Percentiles rank a stretch among this genome's conserved stretches.
These are phyloP conservation scores for Colletotrichum sp. DNA, from an alignment of 2,329 filamentous ascomycete species.

Conservation along the genomic window DNA sequence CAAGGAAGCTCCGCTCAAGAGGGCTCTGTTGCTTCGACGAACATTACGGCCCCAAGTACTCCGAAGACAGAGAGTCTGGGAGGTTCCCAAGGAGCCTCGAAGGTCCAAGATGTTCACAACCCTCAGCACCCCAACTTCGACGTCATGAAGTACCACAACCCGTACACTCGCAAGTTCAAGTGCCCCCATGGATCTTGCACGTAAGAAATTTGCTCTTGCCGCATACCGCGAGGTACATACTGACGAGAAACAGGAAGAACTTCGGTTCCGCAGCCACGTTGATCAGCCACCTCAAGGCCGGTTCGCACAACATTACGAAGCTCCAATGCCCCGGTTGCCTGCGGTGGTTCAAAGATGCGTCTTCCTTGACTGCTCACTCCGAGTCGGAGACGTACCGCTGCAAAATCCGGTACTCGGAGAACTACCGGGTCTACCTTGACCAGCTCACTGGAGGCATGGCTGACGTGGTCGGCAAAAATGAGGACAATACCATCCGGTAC, in stretches of 20 bases:
- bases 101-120: constrained; percentile 38
- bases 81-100: neutral
- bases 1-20: constrained; percentile 21
- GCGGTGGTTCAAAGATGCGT: constrained; percentile 42
- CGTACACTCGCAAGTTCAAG: constrained; percentile 47
- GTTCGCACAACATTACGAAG: constrained; percentile 40
- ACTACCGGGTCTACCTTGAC: constrained; percentile 42
- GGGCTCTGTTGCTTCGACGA: neutral
- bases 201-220: constrained; percentile 37
- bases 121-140: constrained; percentile 54
- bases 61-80: neutral
- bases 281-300: constrained; percentile 49
- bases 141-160: constrained; percentile 49
- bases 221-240: neutral
- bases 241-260: constrained; percentile 40
- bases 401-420: constrained; percentile 44
- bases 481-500: constrained; percentile 40
- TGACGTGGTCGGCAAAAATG: constrained; percentile 35
- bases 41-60: neutral
- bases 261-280: constrained; percentile 39
- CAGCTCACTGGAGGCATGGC: constrained; percentile 44
- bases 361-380: constrained; percentile 52
- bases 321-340: constrained; percentile 52
- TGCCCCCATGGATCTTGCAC: constrained; percentile 61
- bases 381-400: constrained; percentile 50